Evolutionary conservation across 805 yeast genomes (phyloP), one percentile per base, ranked within the genome.

Genomic region (Wickerhamomyces tratensis): DNA sequence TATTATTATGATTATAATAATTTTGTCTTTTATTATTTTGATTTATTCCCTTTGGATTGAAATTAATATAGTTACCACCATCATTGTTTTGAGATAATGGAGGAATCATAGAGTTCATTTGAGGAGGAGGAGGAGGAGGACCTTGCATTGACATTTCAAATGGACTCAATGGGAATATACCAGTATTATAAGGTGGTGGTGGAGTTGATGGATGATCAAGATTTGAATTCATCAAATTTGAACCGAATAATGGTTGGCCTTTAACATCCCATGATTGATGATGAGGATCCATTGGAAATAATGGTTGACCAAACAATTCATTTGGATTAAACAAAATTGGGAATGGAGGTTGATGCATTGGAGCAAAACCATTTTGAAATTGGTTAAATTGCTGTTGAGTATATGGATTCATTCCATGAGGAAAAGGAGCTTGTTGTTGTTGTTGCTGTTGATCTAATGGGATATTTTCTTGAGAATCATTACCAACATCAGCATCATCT

Each of bases 251-350:
- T 29, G 8, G 31, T 11, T 29, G 31, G 5, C 31, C 31, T 29
- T 29, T 29, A 11, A 29, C 5, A 29, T 29, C 15, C 36, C 36
- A n/a, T 7, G 36, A 7, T n/a, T 9, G 36, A 14, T 34, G 38
- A 26, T 25, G 38, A 26, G 8, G 25, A 26, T 6, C 45, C 44
- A 14, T 43, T 11, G 31, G 51, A 25, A 48, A 56, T 13, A 54
- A 34, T 6, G 58, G 58, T 37, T 55, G 58, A 8, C 59, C 59
- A 41, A 54, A 55, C 36, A 53, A 56, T 39, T 55, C 52, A 36
- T 53, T 39, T 37, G 59, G 57, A 45, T 39, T 39, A 29, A 34
- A 39, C 25, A 54, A 51, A 38, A 55, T 53, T 31, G 57, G 58
- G 43, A 54, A 47, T 14, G 51, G 52, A 36, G 48, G 58, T 29